Evolutionary conservation across 306 rosid genomes (phyloP).

Genomic region (Herpetospermum pedunculosum): DNA sequence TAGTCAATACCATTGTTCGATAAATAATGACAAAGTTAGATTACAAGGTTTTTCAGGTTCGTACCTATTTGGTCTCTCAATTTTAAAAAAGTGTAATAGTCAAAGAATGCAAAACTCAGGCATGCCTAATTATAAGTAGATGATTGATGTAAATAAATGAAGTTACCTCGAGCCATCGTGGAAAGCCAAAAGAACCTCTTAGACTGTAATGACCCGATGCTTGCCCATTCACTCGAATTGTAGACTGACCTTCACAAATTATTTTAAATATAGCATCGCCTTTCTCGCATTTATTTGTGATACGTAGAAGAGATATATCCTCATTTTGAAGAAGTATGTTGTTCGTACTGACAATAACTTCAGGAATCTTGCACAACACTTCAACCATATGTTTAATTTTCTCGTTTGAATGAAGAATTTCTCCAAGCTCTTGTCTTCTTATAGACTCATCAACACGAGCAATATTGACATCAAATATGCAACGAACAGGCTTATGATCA

Average conservation of each 20-base stretch:
- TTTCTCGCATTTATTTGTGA: slow-evolving; percentile 60
- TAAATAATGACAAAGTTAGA: background rate
- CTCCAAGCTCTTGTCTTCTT: slow-evolving; percentile 83
- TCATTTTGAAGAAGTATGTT: slow-evolving; percentile 86
- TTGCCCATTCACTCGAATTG: slow-evolving; percentile 38
- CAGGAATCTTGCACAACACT: slow-evolving; percentile 66
- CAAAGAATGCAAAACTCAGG: background rate
- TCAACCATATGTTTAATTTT: slow-evolving; percentile 42
- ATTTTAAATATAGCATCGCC: slow-evolving; percentile 60
- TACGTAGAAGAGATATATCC: slow-evolving; percentile 74
- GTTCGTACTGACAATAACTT: slow-evolving; percentile 85
- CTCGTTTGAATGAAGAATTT: slow-evolving; percentile 58
- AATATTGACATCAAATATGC: slow-evolving; percentile 66
- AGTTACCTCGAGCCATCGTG: slow-evolving; percentile 93
- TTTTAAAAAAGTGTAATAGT: too few species aligned
- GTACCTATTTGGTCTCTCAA: too few species aligned
- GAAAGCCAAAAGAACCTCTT: slow-evolving; percentile 84
- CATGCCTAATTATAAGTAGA: background rate
- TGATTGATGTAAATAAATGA: slow-evolving; percentile 16
- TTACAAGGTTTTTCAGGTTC: too few species aligned
- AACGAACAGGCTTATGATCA: slow-evolving; percentile 97
- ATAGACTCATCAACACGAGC: slow-evolving; percentile 88
- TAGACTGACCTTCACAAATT: slow-evolving; percentile 66
- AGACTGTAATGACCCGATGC: slow-evolving; percentile 34
- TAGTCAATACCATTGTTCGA: background rate